Conservation (phyloP, 768 basidiomycete genomes). For the Mycena capillaripes region DNA sequence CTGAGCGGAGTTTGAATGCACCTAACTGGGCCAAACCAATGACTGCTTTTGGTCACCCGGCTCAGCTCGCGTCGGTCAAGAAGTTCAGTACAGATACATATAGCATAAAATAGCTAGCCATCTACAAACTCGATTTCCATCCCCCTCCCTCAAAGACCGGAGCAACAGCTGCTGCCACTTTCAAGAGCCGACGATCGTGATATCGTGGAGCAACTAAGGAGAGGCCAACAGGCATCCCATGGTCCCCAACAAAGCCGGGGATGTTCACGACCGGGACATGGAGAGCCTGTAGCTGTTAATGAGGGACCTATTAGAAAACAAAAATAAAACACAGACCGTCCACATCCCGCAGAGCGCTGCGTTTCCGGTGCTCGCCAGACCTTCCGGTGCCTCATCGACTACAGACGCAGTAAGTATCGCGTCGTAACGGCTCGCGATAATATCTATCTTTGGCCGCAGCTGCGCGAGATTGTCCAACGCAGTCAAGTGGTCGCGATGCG, state of each 20-base stretch:
- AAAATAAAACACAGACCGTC: constrained; percentile 29
- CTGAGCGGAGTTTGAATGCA: too few relatives aligned
- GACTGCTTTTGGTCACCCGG: not conserved
- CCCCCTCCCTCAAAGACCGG: constrained; percentile 32
- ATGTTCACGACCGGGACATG: constrained; percentile 36
- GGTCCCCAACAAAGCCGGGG: constrained; percentile 32
- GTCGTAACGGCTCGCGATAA: constrained; percentile 26
- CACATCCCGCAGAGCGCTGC: constrained; percentile 32
- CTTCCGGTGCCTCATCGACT: constrained; percentile 31
- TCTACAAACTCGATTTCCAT: constrained; percentile 23
- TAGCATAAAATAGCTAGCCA: not conserved
- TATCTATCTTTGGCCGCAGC: constrained; percentile 34
- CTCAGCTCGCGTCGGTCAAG: too few relatives aligned
- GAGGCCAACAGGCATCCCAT: constrained; percentile 37
- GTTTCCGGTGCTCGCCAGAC: constrained; percentile 32
- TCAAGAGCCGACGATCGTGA: constrained; percentile 30
- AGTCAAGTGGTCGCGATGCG: constrained; percentile 26
- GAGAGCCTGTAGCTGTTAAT: constrained; percentile 26
- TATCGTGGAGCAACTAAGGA: constrained; percentile 33
- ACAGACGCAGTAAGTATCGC: constrained; percentile 34
- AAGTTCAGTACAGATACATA: too few relatives aligned
- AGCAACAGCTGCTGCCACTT: constrained; percentile 28
- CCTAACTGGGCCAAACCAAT: not conserved
- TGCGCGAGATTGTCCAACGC: constrained; percentile 33
- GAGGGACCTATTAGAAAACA: not conserved